Base-by-base conservation (phyloP, 306 rosid species). In the Cicer chorassanicum region DNA sequence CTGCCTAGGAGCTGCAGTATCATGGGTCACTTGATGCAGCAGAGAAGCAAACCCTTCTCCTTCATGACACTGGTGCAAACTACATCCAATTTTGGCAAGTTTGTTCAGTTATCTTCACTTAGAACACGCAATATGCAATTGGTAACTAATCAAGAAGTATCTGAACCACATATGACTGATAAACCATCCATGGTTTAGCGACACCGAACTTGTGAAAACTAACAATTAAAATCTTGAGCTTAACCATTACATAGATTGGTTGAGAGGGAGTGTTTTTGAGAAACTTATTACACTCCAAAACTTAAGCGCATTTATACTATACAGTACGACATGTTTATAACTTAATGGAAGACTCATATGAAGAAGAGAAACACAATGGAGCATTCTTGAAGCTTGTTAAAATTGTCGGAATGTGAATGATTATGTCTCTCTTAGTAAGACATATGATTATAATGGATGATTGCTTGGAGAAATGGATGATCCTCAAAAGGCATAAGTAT, bases 1-100 rank as follows among this genome's bases (percentile, higher is more conserved):
- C 76, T 59, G 19, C 65, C 63, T 46, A 69, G 63, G 65, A 2
- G 13, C 43, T 69, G 39, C 16, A 40, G 72, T 8, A 61, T 41
- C 36, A 11, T 10, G 36, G 15, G 55, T 21, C 49, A 42, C 72
- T 19, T 64, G 44, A 53, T 8, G 65, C 29, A 56, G 73, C 18
- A 51, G 44, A 75, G 19, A 50, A 44, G 13, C 49, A 44, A 12
- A 44, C 49, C 49, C 49, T 44, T 44, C 49, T 44, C 38, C 9
- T 14, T 63, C 63, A 64, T 19, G 72, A 62, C 39, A 45, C 54
- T 1, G 13, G 65, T 53, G 15, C 55, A 21, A 50, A 0, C 53
- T 16, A 16, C 79, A 64, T 18, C 39, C 24, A 50, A 74, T 11
- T 51, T 51, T 50, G 64, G 54, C 43, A 65, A 64, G 38, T 49